Evolutionary conservation across 2,329 filamentous ascomycete genomes (phyloP).

Genomic region (Fusarium papillatum): DNA sequence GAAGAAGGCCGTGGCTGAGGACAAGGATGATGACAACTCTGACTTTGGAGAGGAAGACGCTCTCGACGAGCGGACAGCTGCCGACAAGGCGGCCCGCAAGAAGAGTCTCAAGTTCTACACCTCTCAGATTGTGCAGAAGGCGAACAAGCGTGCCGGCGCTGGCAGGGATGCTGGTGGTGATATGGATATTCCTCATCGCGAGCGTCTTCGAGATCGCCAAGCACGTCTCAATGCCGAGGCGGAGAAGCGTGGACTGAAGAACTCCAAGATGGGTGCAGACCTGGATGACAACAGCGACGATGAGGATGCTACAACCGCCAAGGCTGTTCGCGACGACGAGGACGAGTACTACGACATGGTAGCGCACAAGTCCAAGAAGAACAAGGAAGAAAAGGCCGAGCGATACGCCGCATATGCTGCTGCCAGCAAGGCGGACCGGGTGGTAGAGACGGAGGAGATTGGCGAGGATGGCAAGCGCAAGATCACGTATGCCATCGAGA

Average conservation of each 20-base stretch:
- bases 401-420: slow-evolving; percentile 67
- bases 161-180: slow-evolving; percentile 84
- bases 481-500: slow-evolving; percentile 94
- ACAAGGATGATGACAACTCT: slow-evolving; percentile 74
- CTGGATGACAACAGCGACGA: slow-evolving; percentile 79
- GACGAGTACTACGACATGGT: slow-evolving; percentile 94
- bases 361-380: slow-evolving; percentile 75
- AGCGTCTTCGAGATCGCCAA: slow-evolving; percentile 88
- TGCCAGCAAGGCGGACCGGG: slow-evolving; percentile 74
- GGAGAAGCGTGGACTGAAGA: slow-evolving; percentile 82
- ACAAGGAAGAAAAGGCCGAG: slow-evolving; percentile 79
- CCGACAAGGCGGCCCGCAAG: slow-evolving; percentile 90
- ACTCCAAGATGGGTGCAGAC: slow-evolving; percentile 73
- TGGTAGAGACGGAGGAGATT: slow-evolving; percentile 76
- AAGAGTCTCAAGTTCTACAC: slow-evolving; percentile 98
- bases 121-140: slow-evolving; percentile 95
- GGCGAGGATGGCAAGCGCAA: slow-evolving; percentile 90
- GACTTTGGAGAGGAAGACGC: slow-evolving; percentile 94
- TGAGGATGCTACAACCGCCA: slow-evolving; percentile 69
- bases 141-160: slow-evolving; percentile 83
- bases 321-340: slow-evolving; percentile 68
- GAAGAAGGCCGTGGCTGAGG: slow-evolving; percentile 50
- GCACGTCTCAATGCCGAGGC: slow-evolving; percentile 91
- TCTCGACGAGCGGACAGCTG: slow-evolving; percentile 82
- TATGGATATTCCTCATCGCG: slow-evolving; percentile 87